Evolutionary conservation across 2,329 filamentous ascomycete species (phyloP), one percentile per base, ranked within the genome.

Genomic region (Aschersonia sp.): DNA sequence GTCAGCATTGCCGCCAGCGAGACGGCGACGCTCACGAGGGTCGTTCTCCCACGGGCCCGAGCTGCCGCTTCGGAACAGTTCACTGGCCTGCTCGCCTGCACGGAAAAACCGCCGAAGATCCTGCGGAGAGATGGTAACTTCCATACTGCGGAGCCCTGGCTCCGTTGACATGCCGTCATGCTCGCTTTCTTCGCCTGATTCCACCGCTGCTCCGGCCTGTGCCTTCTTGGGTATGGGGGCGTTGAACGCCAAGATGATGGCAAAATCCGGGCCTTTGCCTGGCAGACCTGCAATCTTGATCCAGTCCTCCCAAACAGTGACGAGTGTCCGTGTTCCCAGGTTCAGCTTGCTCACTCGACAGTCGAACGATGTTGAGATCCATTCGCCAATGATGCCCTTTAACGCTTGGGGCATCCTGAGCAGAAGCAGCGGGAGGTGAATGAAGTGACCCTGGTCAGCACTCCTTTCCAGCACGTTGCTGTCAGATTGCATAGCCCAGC

Each of bases 341-440:
- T 63, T 63, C 42, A 79, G 58, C 4, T 71, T 62, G 47, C 65
- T 70, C 43, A 78, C 68, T 31, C 73, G 74, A 51, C 73, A 78
- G 60, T 80, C 76, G 52, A 79, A 79, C 0, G 69, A 69, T 42
- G 60, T 67, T 4, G 68, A 64, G 9, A 80, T 60, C 57, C 78
- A 80, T 29, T 71, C 67, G n/a, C 65, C 51, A 0, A 79, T 53
- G 22, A 73, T 61, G 2, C 61, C 50, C 53, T 75, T 76, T 1
- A 79, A 61, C 2, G 73, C 60, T 4, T 69, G 61, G 0, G 76
- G 76, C 72, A 79, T 78, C 30, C 75, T 68, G 32, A 78, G 58
- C 1, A 80, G 60, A 2, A 79, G 62, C 0, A 79, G 61, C 0
- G 76, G 75, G 0, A 79, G 63, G 32, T 66, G 57, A 4, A 73